Conservation (phyloP, 2,329 filamentous ascomycete species). For the Emmonsia crescens region DNA sequence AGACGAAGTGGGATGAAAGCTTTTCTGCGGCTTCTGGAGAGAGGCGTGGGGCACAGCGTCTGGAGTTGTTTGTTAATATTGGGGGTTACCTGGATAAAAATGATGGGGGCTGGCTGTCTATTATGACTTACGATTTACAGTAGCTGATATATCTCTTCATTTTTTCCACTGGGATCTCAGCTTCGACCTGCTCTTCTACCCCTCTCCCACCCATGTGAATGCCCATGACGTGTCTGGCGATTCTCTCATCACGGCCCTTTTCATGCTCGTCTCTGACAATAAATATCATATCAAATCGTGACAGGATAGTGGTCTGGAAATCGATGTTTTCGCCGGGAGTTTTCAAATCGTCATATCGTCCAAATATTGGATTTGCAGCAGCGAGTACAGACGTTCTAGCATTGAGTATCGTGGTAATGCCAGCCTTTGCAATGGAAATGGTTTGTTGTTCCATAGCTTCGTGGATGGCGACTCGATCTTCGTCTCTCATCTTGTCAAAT, state of each 20-base stretch:
- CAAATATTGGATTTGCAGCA: slow-evolving; percentile 94
- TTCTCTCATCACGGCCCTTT: slow-evolving; percentile 76
- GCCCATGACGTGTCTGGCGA: slow-evolving; percentile 93
- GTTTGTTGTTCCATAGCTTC: slow-evolving; percentile 99
- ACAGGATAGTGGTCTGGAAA: slow-evolving; percentile 96
- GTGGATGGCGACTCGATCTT: slow-evolving; percentile 95
- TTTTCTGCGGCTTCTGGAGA: slow-evolving; percentile 89
- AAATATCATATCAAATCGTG: slow-evolving; percentile 99
- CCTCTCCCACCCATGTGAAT: slow-evolving; percentile 90
- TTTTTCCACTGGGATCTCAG: slow-evolving; percentile 87
- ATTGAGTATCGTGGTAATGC: slow-evolving; percentile 96
- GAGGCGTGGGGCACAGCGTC: slow-evolving; percentile 82
- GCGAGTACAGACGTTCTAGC: slow-evolving; percentile 89
- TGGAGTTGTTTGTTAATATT: slow-evolving; percentile 25
- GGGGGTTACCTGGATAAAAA: slow-evolving; percentile 21
- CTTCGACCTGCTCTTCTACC: slow-evolving; percentile 68
- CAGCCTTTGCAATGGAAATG: slow-evolving; percentile 96
- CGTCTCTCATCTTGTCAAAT: slow-evolving; percentile 99
- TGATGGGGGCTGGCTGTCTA: slow-evolving; percentile 9
- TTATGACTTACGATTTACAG: slow-evolving; percentile 69
- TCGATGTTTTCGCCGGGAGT: slow-evolving; percentile 97
- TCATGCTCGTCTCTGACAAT: slow-evolving; percentile 95
- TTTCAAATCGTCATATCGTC: slow-evolving; percentile 96
- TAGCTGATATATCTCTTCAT: slow-evolving; percentile 97
- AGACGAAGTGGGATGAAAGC: slow-evolving; percentile 92